Evolutionary conservation across 495 filamentous ascomycete genomes (phyloP).

Genomic region (Penicillium lagena): DNA sequence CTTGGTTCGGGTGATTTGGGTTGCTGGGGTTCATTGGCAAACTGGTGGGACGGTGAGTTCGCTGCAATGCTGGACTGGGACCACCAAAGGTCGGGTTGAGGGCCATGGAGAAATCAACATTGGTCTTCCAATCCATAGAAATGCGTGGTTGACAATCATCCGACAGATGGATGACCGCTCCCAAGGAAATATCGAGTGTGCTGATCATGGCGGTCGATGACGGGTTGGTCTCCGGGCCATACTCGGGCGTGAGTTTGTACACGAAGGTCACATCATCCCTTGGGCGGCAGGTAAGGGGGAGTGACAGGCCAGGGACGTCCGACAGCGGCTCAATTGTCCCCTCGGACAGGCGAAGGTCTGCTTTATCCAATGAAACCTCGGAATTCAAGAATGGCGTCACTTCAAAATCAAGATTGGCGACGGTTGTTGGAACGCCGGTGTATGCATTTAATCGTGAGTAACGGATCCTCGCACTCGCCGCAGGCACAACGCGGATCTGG

Average conservation of each 20-base stretch:
- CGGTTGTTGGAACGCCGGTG: slow-evolving; percentile 56
- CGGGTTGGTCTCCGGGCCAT: slow-evolving; percentile 45
- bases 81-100: slow-evolving; percentile 57
- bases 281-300: slow-evolving; percentile 66
- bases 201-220: slow-evolving; percentile 41
- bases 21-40: slow-evolving; percentile 30
- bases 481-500: slow-evolving; percentile 67
- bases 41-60: slow-evolving; percentile 48
- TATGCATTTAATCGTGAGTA: slow-evolving; percentile 67
- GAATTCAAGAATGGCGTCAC: slow-evolving; percentile 76
- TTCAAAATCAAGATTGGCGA: slow-evolving; percentile 83
- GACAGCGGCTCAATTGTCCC: slow-evolving; percentile 66
- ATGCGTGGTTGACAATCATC: slow-evolving; percentile 66
- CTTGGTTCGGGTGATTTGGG: slow-evolving; percentile 23
- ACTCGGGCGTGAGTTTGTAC: slow-evolving; percentile 66
- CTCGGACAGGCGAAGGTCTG: slow-evolving; percentile 57
- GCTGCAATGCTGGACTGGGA: slow-evolving; percentile 48
- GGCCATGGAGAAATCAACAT: slow-evolving; percentile 75
- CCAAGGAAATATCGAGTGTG: slow-evolving; percentile 58
- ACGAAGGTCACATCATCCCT: slow-evolving; percentile 82
- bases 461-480: slow-evolving; percentile 76
- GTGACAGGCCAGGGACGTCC: slow-evolving; percentile 44
- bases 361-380: slow-evolving; percentile 61
- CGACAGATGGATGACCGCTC: slow-evolving; percentile 57
- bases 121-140: slow-evolving; percentile 72